Conservation (phyloP, 345 rosid genomes). For the Boechera retrofracta region DNA sequence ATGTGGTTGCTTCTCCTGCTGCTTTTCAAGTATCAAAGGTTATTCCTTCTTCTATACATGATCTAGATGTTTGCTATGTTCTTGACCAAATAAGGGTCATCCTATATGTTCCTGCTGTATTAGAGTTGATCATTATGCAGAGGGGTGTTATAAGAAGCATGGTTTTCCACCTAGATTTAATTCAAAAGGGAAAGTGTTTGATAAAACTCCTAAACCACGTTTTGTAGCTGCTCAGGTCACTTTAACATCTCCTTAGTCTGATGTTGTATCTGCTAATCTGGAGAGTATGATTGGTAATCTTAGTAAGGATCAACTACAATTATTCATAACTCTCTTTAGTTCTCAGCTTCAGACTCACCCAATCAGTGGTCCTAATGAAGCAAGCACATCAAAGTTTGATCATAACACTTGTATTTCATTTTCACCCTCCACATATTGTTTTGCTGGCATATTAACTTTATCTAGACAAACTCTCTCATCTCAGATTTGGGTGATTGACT, state of each 20-base stretch:
- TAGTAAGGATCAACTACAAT: too few species aligned
- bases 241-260: too few species aligned
- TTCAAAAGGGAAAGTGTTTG: neutral
- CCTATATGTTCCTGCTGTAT: neutral
- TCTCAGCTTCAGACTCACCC: neutral
- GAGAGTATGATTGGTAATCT: too few species aligned
- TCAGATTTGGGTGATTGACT: neutral
- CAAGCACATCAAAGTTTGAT: too few species aligned
- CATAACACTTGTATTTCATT: neutral
- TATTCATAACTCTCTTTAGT: neutral
- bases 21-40: neutral
- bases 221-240: neutral
- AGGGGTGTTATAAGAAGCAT: too few species aligned
- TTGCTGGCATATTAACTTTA: neutral
- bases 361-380: too few species aligned
- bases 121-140: neutral
- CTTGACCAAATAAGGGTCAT: too few species aligned
- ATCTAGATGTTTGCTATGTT: too few species aligned
- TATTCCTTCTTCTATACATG: too few species aligned
- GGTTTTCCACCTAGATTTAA: neutral
- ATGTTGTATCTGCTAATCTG: neutral
- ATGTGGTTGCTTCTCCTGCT: neutral
- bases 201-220: neutral
- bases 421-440: neutral
- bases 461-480: fast-evolving